A percentile compares a stretch with the other conserved stretches of the same genome.
Conservation (phyloP, 2,329 filamentous ascomycete species). For the Talaromyces verruculosus region DNA sequence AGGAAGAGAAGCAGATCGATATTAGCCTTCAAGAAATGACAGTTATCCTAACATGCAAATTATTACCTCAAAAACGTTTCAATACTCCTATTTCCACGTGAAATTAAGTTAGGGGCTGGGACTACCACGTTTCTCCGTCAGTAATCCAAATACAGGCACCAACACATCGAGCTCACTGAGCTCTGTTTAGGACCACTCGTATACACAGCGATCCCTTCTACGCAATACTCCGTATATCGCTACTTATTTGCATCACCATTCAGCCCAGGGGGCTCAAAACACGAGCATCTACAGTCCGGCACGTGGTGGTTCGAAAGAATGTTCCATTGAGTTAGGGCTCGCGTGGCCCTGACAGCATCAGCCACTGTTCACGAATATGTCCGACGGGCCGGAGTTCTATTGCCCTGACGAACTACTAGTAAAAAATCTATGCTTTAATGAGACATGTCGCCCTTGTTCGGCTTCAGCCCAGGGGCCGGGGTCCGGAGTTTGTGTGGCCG, state of each 20-base stretch:
- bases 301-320: not conserved
- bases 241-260: not conserved
- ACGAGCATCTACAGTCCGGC: not conserved
- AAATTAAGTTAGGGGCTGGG: not conserved
- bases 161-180: not conserved
- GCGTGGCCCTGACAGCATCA: not conserved
- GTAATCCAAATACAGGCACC: not conserved
- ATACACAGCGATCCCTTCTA: not conserved
- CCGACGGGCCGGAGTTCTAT: conserved; percentile 13
- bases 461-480: not conserved
- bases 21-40: not conserved
- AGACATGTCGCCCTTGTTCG: not conserved
- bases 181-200: not conserved
- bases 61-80: not conserved
- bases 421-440: not conserved
- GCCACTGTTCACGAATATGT: conserved; percentile 1
- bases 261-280: not conserved
- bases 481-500: conserved; percentile 9
- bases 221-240: conserved; percentile 5
- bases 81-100: not conserved
- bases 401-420: too few species aligned
- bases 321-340: not conserved
- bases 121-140: not conserved
- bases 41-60: not conserved
- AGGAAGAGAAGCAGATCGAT: not conserved